Evolutionary conservation across 148 eudicot genomes (phyloP).

Genomic region (Persicaria tinctoria): DNA sequence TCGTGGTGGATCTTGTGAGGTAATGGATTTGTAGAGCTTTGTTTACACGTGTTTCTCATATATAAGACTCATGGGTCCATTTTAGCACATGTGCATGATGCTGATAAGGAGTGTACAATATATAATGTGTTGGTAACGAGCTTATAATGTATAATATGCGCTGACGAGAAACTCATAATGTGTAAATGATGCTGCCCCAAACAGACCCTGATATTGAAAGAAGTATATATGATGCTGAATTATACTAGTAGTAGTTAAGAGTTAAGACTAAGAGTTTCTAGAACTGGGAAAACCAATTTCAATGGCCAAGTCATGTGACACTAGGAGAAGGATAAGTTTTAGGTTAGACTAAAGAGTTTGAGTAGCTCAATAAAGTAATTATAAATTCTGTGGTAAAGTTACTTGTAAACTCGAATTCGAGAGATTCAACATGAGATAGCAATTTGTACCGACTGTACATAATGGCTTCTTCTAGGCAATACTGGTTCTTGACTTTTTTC

Average conservation of each 20-base stretch:
- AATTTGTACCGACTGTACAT: too few relatives aligned
- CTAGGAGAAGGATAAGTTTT: not conserved
- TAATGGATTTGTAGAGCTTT: slow-evolving; percentile 15
- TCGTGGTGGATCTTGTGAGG: slow-evolving; percentile 97
- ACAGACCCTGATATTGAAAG: not conserved
- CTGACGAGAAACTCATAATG: too few relatives aligned
- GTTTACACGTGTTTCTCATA: not conserved
- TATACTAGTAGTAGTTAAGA: not conserved
- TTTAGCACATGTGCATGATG: too few relatives aligned
- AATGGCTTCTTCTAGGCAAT: slow-evolving; percentile 2
- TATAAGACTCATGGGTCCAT: not conserved
- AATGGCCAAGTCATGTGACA: not conserved
- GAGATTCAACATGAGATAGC: not conserved
- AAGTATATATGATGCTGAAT: not conserved
- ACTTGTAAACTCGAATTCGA: not conserved
- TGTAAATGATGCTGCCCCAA: too few relatives aligned
- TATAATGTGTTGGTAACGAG: too few relatives aligned
- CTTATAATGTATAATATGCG: too few relatives aligned
- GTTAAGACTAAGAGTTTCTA: not conserved
- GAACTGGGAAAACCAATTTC: not conserved
- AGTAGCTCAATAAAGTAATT: not conserved
- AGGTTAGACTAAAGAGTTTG: not conserved
- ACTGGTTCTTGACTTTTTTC: not conserved
- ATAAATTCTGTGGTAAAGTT: not conserved
- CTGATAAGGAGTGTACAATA: too few relatives aligned